Evolutionary conservation across 192 early-diverging fungal species (phyloP), one percentile per base, ranked within the genome.

Genomic region (Mortierella hygrophila): DNA sequence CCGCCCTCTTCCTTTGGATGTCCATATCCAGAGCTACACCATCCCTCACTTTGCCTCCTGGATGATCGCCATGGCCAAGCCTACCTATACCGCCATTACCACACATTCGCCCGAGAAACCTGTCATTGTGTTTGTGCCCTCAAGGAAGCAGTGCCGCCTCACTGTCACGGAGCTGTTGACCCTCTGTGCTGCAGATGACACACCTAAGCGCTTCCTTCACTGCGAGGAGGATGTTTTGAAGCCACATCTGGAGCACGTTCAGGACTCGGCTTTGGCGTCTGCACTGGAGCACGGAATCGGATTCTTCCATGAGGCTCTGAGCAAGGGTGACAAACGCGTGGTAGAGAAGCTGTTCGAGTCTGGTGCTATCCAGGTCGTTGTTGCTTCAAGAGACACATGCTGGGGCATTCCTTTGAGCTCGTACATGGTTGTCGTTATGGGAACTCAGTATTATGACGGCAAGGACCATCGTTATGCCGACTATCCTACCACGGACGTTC

Each of bases 381-480:
- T 99, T 47, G 97, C 97, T 2, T 95, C 95, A 70, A 92, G 95
- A 46, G 97, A 97, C 70, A 95, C 97, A 0, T 98, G 96, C 88
- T 99, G 98, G 98, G 94, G 95, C 21, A 89, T 99, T 77, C 92
- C 93, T 47, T 88, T 99, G 78, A 93, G 91, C 57, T 92, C 96
- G 38, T 95, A 96, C 78, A 92, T 97, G 54, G 97, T 98, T 6
- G 90, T 98, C 4, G 93, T 99, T 15, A 99, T 99, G 97, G 99
- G 99, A 15, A 97, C 98, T 4, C 97, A 99, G 88, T 97, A 94
- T 81, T 99, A 93, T 88, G 92, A 96, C 73, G 98, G 97, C 29
- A 96, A 96, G 84, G 97, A 98, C 84, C 98, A 99, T 83, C 94
- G 97, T 15, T 99, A 99, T 92, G 93, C 93, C 0, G 99, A 99